Evolutionary conservation across 257 asterid genomes (phyloP).

Genomic region (Striga asiatica): DNA sequence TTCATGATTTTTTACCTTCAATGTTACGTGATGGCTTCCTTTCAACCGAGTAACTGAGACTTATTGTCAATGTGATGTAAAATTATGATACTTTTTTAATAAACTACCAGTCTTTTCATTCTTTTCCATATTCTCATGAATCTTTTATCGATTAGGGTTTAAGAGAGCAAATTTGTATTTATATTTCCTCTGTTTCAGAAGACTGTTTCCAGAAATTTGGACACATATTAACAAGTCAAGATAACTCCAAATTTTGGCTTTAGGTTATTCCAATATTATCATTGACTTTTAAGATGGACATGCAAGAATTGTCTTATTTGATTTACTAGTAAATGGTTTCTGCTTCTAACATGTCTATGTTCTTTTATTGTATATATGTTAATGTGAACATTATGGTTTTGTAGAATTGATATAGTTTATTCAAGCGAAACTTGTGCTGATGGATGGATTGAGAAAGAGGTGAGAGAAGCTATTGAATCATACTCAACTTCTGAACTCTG

Average conservation of each 20-base stretch:
- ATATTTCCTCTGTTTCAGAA: neutral
- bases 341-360: neutral
- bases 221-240: neutral
- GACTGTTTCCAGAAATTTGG: neutral
- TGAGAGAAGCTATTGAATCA: conserved; percentile 18
- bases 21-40: no score
- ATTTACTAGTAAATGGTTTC: neutral
- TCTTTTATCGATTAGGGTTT: neutral
- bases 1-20: no score
- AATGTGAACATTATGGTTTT: conserved; percentile 20
- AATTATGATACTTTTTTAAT: neutral
- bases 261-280: neutral
- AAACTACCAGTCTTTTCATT: neutral
- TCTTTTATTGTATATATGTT: conserved; percentile 12
- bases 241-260: neutral
- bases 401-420: conserved; percentile 74
- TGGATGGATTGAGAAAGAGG: conserved; percentile 99
- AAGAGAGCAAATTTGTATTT: no score
- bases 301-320: conserved; percentile 1
- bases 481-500: neutral
- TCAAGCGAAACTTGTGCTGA: conserved; percentile 88
- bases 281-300: neutral
- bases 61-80: neutral
- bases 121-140: neutral
- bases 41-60: neutral